Evolutionary conservation across 495 filamentous ascomycete species (phyloP).

Genomic region (Lophiotrema nucula): DNA sequence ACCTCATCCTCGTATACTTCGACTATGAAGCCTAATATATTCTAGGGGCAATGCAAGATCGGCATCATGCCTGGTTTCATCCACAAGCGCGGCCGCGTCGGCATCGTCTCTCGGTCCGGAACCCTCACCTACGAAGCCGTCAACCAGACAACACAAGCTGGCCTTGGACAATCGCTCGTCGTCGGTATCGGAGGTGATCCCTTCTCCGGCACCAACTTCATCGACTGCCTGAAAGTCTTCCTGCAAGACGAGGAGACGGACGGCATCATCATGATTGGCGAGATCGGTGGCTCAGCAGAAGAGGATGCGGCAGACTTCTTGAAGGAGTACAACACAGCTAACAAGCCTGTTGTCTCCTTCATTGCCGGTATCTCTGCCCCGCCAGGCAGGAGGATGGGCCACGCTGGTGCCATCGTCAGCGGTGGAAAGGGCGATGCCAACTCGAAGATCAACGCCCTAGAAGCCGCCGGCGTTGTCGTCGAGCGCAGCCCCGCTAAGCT

Average conservation of each 20-base stretch:
- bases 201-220: constrained; percentile 99
- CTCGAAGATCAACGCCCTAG: constrained; percentile 93
- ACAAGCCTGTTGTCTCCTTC: constrained; percentile 97
- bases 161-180: constrained; percentile 95
- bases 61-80: constrained; percentile 99
- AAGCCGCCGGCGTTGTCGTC: constrained; percentile 90
- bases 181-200: constrained; percentile 98
- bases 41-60: constrained; percentile 96
- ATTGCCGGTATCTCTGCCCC: constrained; percentile 98
- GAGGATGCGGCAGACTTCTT: constrained; percentile 97
- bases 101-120: constrained; percentile 96
- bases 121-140: constrained; percentile 99
- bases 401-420: constrained; percentile 95
- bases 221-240: constrained; percentile 97
- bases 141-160: constrained; percentile 97
- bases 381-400: constrained; percentile 94
- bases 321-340: constrained; percentile 80
- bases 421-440: constrained; percentile 97
- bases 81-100: constrained; percentile 97
- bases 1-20: background rate
- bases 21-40: constrained; percentile 21
- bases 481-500: constrained; percentile 90
- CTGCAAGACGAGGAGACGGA: constrained; percentile 94
- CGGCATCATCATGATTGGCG: constrained; percentile 99
- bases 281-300: constrained; percentile 96